Evolutionary conservation across 768 basidiomycete genomes (phyloP).

Genomic region (Tulasnella calospora): DNA sequence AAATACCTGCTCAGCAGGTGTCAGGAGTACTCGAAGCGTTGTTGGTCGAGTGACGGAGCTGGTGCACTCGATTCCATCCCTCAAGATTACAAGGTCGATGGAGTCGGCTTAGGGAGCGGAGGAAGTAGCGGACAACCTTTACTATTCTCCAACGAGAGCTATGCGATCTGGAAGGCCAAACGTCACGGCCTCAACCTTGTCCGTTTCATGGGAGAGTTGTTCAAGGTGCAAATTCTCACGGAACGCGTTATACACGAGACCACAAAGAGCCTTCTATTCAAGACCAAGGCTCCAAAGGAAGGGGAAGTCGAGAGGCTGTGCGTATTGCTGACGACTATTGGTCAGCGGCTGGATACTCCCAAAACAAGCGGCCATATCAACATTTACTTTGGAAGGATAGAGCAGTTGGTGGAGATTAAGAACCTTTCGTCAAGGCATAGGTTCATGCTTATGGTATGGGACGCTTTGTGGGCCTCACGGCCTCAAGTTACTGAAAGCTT

Average conservation of each 20-base stretch:
- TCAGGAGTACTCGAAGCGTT: too few relatives aligned
- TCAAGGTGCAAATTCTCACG: slow-evolving; percentile 44
- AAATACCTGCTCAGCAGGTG: too few relatives aligned
- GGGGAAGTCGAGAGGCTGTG: slow-evolving; percentile 28
- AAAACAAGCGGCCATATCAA: slow-evolving; percentile 38
- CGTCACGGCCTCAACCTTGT: slow-evolving; percentile 45
- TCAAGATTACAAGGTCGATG: too few relatives aligned
- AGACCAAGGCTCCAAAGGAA: slow-evolving; percentile 37
- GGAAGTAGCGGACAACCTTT: too few relatives aligned
- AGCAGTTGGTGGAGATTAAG: slow-evolving; percentile 33
- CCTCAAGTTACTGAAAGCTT: slow-evolving; percentile 5
- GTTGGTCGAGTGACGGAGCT: too few relatives aligned
- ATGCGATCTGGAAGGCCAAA: slow-evolving; percentile 46
- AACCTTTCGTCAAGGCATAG: slow-evolving; percentile 39
- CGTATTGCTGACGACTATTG: slow-evolving; percentile 42
- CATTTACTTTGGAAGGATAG: slow-evolving; percentile 42
- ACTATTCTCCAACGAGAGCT: slow-evolving; percentile 33
- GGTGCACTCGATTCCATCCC: too few relatives aligned
- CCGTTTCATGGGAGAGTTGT: slow-evolving; percentile 46
- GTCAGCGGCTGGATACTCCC: not conserved
- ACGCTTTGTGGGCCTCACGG: too few relatives aligned
- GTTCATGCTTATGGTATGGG: slow-evolving; percentile 44
- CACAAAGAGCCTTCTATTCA: slow-evolving; percentile 37
- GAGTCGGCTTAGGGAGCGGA: too few relatives aligned
- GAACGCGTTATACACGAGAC: slow-evolving; percentile 44